Evolutionary conservation across 306 rosid species (phyloP).

Genomic region (Ziziphus jujuba): DNA sequence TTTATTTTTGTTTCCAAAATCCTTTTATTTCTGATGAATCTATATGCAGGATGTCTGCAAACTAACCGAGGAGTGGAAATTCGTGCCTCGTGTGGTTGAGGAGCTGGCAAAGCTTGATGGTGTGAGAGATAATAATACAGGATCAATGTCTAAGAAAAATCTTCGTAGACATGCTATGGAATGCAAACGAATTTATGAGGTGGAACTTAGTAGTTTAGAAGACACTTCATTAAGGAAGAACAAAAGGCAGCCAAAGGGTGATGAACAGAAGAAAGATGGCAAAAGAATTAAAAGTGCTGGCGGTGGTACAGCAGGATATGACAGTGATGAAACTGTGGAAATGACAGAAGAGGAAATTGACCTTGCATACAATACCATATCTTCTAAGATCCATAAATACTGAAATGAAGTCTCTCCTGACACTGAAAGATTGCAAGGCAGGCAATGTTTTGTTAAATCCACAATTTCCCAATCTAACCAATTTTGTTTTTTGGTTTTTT

Average conservation of each 20-base stretch:
- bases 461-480: too few relatives aligned
- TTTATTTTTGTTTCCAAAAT: not conserved
- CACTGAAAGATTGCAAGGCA: not conserved
- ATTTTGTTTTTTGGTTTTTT: too few relatives aligned
- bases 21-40: not conserved
- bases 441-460: too few relatives aligned
- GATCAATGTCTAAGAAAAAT: conserved; percentile 58
- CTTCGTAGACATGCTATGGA: conserved; percentile 56
- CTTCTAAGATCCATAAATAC: conserved; percentile 40
- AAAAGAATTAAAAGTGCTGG: conserved; percentile 30
- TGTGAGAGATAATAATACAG: conserved; percentile 20
- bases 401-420: not conserved
- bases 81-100: conserved; percentile 72
- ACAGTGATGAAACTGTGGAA: conserved; percentile 85
- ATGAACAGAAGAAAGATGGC: conserved; percentile 20
- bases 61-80: conserved; percentile 74
- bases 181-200: conserved; percentile 67
- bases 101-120: conserved; percentile 64
- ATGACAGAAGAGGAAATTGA: conserved; percentile 91
- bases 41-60: conserved; percentile 51
- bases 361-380: conserved; percentile 53
- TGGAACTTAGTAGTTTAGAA: conserved; percentile 45
- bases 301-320: conserved; percentile 41
- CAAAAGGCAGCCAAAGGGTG: conserved; percentile 33
- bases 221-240: conserved; percentile 27